Evolutionary conservation across 768 basidiomycete genomes (phyloP).

Genomic region (Hemileccinum impolitum): DNA sequence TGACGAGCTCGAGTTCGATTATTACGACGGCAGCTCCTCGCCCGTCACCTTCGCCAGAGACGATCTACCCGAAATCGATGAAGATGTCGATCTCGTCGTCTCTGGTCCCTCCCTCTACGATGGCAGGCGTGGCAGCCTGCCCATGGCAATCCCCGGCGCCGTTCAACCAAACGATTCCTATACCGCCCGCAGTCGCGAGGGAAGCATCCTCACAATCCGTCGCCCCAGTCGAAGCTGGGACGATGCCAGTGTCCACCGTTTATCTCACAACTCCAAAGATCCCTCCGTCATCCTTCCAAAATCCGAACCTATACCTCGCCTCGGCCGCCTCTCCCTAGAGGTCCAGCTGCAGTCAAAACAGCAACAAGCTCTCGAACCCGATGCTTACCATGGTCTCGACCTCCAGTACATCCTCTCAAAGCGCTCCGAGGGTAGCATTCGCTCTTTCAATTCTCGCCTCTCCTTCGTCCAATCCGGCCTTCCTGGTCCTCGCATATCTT

Average conservation of each 20-base stretch:
- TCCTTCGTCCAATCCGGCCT: slow-evolving; percentile 14
- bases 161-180: slow-evolving; percentile 16
- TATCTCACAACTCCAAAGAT: slow-evolving; percentile 20
- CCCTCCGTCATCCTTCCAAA: slow-evolving; percentile 39
- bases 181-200: slow-evolving; percentile 49
- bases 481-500: slow-evolving; percentile 14
- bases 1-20: slow-evolving; percentile 44
- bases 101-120: slow-evolving; percentile 22
- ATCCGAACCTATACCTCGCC: slow-evolving; percentile 39
- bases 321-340: slow-evolving; percentile 55
- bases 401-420: slow-evolving; percentile 39
- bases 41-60: slow-evolving; percentile 40
- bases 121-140: slow-evolving; percentile 51
- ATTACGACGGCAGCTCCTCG: slow-evolving; percentile 36
- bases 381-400: slow-evolving; percentile 40
- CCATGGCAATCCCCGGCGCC: slow-evolving; percentile 55
- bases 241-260: slow-evolving; percentile 32
- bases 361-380: slow-evolving; percentile 9
- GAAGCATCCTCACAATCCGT: slow-evolving; percentile 55
- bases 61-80: slow-evolving; percentile 34
- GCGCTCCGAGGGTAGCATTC: slow-evolving; percentile 32
- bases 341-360: slow-evolving; percentile 34
- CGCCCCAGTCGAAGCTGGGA: slow-evolving; percentile 61
- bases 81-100: slow-evolving; percentile 27
- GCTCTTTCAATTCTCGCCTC: slow-evolving; percentile 25